phyloP scores from a whole-genome alignment of 176 grass and related monocot genomes.

The Alopecurus myosuroides region DNA sequence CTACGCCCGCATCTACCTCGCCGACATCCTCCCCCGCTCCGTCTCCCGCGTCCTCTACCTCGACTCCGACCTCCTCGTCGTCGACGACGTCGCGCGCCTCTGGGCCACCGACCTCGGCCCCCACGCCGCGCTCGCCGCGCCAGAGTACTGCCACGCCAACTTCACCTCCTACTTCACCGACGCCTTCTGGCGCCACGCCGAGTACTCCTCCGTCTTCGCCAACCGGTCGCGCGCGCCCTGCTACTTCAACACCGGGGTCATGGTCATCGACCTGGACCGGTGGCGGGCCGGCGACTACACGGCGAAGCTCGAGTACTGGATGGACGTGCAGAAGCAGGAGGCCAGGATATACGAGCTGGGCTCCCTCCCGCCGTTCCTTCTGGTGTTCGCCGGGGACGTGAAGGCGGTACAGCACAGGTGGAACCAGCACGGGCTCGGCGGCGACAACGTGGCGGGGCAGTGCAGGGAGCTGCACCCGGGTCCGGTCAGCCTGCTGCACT shows the following conservation, averaged over 20 bases:
- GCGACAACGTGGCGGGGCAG: slow-evolving; percentile 80
- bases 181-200: slow-evolving; percentile 65
- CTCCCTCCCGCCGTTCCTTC: slow-evolving; percentile 78
- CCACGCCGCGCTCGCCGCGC: slow-evolving; percentile 61
- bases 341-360: slow-evolving; percentile 93
- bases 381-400: slow-evolving; percentile 92
- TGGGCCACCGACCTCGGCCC: slow-evolving; percentile 83
- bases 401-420: slow-evolving; percentile 89
- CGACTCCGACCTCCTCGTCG: slow-evolving; percentile 87
- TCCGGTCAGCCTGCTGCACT: slow-evolving; percentile 89
- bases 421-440: slow-evolving; percentile 99
- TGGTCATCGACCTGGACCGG: slow-evolving; percentile 87
- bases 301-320: slow-evolving; percentile 83
- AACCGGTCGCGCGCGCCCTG: slow-evolving; percentile 53
- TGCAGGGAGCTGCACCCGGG: slow-evolving; percentile 92
- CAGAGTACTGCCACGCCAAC: slow-evolving; percentile 99
- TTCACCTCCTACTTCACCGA: slow-evolving; percentile 96
- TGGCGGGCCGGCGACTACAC: slow-evolving; percentile 79
- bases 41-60: slow-evolving; percentile 87
- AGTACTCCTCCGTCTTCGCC: slow-evolving; percentile 53
- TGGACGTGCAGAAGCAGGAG: slow-evolving; percentile 97
- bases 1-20: slow-evolving; percentile 98
- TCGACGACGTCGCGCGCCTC: slow-evolving; percentile 87
- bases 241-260: slow-evolving; percentile 99
- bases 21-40: slow-evolving; percentile 65